Evolutionary conservation across 1,139 yeast species (phyloP).

Genomic region (Meyerozyma sp.): DNA sequence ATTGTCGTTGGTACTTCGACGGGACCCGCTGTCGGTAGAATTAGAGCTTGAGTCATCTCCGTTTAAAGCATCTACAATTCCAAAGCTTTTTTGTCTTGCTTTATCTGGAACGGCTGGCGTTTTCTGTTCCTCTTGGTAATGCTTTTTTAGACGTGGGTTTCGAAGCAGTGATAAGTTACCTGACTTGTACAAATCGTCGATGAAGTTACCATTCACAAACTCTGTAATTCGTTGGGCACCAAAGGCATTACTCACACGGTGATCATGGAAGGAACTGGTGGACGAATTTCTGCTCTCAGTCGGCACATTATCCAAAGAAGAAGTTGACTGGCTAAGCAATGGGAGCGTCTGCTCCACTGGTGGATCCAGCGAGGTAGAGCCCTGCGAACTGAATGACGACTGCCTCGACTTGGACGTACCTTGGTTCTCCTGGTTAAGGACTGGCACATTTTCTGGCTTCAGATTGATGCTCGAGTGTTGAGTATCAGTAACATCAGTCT

Average conservation of each 20-base stretch:
- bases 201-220: conserved; percentile 21
- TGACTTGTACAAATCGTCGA: conserved; percentile 17
- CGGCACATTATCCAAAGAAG: conserved; percentile 15
- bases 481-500: neutral
- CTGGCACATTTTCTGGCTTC: neutral
- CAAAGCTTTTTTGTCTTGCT: conserved; percentile 22
- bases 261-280: conserved; percentile 23
- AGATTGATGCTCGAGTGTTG: neutral
- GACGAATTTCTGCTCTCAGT: conserved; percentile 17
- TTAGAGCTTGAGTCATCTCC: conserved; percentile 4
- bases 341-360: conserved; percentile 39
- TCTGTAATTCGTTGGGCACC: conserved; percentile 17
- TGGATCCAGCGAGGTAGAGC: conserved; percentile 14
- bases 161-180: conserved; percentile 23
- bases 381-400: conserved; percentile 22
- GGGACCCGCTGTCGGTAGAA: conserved; percentile 2
- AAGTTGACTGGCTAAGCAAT: conserved; percentile 25
- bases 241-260: conserved; percentile 15
- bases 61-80: conserved; percentile 14
- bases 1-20: conserved; percentile 2
- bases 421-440: neutral
- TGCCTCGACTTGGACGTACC: conserved; percentile 8
- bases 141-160: conserved; percentile 33
- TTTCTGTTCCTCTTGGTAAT: conserved; percentile 19
- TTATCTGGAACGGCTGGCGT: conserved; percentile 3